phyloP scores from a whole-genome alignment of 2,329 filamentous ascomycete species.

The Penicillium sp. region DNA sequence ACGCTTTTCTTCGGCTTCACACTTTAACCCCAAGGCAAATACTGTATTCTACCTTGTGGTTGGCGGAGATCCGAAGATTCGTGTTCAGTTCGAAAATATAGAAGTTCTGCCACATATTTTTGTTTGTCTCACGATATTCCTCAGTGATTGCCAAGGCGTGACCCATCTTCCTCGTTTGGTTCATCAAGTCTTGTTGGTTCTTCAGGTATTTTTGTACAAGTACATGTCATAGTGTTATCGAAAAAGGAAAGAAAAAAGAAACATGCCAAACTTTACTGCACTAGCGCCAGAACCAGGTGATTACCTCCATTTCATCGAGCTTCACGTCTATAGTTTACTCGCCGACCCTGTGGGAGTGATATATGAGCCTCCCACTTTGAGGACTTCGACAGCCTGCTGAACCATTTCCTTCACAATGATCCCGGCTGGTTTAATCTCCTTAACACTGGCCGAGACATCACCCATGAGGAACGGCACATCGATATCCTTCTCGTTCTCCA shows the following conservation, averaged over 20 bases:
- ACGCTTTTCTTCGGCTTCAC: neutral
- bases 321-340: conserved; percentile 44
- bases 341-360: conserved; percentile 38
- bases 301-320: neutral
- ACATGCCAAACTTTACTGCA: conserved; percentile 8
- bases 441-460: conserved; percentile 78
- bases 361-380: conserved; percentile 63
- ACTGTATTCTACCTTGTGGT: neutral
- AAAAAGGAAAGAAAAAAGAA: conserved; percentile 10
- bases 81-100: neutral
- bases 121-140: neutral
- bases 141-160: neutral
- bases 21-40: neutral
- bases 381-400: conserved; percentile 65
- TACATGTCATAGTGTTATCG: conserved; percentile 7
- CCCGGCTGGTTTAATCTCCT: conserved; percentile 73
- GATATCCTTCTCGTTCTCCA: conserved; percentile 77
- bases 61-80: neutral
- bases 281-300: neutral
- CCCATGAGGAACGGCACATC: conserved; percentile 92
- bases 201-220: conserved; percentile 1
- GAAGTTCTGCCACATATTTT: neutral
- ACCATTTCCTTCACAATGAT: conserved; percentile 93
- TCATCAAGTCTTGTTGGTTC: neutral
- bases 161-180: neutral